Base-by-base conservation (phyloP, 2,329 filamentous ascomycete genomes). In the Keithomyces neogunnii region DNA sequence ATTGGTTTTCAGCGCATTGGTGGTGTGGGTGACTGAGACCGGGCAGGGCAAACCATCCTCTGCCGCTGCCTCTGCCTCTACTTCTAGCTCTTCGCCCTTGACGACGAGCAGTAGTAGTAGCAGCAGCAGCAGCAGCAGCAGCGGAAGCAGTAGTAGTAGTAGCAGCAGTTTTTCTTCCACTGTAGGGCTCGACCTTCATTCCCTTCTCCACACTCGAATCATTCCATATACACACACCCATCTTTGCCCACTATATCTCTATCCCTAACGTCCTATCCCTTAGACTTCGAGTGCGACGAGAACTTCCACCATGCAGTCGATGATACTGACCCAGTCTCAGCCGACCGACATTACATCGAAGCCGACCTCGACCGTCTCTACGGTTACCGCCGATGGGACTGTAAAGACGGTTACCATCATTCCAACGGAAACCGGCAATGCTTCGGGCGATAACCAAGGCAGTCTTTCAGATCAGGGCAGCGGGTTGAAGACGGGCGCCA, bases 391-490 rank as follows among this genome's bases (percentile, higher is more conserved):
- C 5, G 74, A 71, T 8, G 79, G 80, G 19, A 73, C 67, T 4
- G 66, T 81, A 28, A 73, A 71, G 52, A 84, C 79, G 1, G 73
- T 84, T 3, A 81, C 77, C 1, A 70, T 78, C 13, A 69, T 69
- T 5, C 77, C 78, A 0, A 73, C 73, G 1, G 55, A 54, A 6
- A 62, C 59, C 13, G 56, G 52, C 10, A 50, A 59, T 1, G 45
- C 53, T 3, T 58, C 59, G 13, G 51, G 50, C 39, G 51, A 54
- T 6, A 51, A 52, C 2, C 52, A 53, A 19, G 55, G 48, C 13
- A 51, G 19, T 19, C 19, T 54, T 40, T 52, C 49, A 9, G 44
- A 48, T 6, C 57, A 62, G 5, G 59, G 57, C 3, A 55, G 56
- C 9, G 61, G 62, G 5, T 64, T 80, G 1, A 65, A 66, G 33